phyloP scores from a whole-genome alignment of 164 flowering plant species.

The Vitis rotundifolia region DNA sequence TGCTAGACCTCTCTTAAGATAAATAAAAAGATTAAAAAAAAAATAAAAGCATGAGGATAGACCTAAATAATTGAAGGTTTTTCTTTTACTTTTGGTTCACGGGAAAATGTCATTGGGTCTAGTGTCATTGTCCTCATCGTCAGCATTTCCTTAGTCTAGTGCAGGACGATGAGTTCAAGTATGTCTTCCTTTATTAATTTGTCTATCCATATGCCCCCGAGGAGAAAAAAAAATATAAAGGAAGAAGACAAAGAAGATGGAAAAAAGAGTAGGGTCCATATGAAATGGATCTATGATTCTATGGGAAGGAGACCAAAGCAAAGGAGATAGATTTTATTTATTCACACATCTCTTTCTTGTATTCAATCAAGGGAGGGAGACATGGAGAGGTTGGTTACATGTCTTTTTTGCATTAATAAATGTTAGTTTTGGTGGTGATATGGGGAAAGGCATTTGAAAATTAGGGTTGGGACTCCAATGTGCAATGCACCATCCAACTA shows the following conservation, averaged over 20 bases:
- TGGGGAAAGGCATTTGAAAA: conserved; percentile 11
- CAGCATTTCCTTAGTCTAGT: conserved; percentile 9
- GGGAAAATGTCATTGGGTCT: conserved; percentile 15
- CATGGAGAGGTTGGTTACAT: conserved; percentile 14
- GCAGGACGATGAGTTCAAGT: conserved; percentile 16
- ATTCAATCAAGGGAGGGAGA: conserved; percentile 23
- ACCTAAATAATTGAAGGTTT: conserved; percentile 5
- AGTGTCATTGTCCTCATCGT: conserved; percentile 20
- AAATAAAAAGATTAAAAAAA: conserved; percentile 7
- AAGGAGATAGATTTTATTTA: conserved; percentile 17
- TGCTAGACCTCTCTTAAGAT: neutral
- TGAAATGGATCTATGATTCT: conserved; percentile 42
- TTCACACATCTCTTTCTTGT: conserved; percentile 30
- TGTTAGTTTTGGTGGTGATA: conserved; percentile 1
- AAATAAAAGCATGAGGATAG: conserved; percentile 21
- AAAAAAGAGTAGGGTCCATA: conserved; percentile 15
- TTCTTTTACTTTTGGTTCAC: conserved; percentile 3
- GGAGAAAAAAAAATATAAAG: neutral
- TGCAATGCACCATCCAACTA: conserved; percentile 32
- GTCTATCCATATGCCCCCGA: too few relatives aligned
- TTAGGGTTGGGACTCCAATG: conserved; percentile 21
- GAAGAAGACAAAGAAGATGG: conserved; percentile 6
- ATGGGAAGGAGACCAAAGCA: conserved; percentile 18
- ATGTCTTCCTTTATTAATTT: neutral
- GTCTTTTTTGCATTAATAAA: conserved; percentile 9